phyloP scores from a whole-genome alignment of 108 stramenopile species.

The Nitzschia putrida region DNA sequence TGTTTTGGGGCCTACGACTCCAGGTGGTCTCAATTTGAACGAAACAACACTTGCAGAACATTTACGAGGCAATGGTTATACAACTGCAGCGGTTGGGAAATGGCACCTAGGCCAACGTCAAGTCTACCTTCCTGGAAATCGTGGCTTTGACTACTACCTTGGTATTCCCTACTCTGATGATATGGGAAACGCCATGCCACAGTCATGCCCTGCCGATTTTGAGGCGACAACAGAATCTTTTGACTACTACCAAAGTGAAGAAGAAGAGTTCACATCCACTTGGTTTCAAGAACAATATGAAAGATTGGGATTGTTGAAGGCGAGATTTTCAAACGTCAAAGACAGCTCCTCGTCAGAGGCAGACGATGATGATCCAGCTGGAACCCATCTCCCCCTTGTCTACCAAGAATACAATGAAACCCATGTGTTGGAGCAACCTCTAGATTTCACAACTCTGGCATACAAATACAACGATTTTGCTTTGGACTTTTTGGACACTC shows the following conservation, averaged over 20 bases:
- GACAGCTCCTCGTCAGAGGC: background rate
- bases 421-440: constrained; percentile 53
- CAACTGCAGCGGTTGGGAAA: constrained; percentile 66
- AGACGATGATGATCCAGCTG: constrained; percentile 27
- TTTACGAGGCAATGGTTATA: constrained; percentile 46
- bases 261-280: background rate
- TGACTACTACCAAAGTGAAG: background rate
- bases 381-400: constrained; percentile 34
- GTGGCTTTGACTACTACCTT: constrained; percentile 66
- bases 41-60: constrained; percentile 63
- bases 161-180: constrained; percentile 58
- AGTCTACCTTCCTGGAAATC: constrained; percentile 55
- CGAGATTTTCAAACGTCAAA: background rate
- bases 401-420: constrained; percentile 43
- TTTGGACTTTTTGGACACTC: constrained; percentile 37
- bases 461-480: constrained; percentile 45
- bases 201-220: constrained; percentile 3
- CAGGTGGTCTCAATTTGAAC: constrained; percentile 42
- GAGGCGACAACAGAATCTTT: background rate
- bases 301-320: constrained; percentile 3
- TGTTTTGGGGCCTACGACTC: constrained; percentile 47
- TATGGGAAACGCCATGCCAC: constrained; percentile 36
- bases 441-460: constrained; percentile 51
- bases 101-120: constrained; percentile 70
- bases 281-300: constrained; percentile 9